Evolutionary conservation across 129 eudicot genomes (phyloP), one percentile per base, ranked within the genome.

Genomic region (Scalesia atractyloides): DNA sequence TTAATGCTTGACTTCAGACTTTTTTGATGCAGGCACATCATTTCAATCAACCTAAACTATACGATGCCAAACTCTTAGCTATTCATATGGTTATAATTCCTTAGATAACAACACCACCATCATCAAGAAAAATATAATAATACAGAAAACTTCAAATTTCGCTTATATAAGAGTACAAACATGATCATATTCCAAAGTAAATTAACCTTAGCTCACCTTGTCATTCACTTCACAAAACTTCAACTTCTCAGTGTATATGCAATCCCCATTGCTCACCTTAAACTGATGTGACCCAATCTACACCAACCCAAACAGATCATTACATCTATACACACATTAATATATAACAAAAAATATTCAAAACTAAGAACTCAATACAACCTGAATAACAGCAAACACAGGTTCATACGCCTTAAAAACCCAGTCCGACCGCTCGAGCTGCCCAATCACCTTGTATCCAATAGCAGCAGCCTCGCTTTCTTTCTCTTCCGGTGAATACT

Each of bases 261-360:
- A 78, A 82, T 95, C 99, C 75, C 96, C 91, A 82, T 95, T 95
- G 97, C 99, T 95, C 74, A 95, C 99, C 86, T 95, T 95, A 81
- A 95, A 95, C 77, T 95, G 99, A 66, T 95, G 99, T 11, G 99
- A 79, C 18, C 99, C 99, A 81, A 94, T 84, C 98, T 93, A 76
- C 79, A 79, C 12, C 20, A 70, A 49, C 24, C 66, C 57, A 37
- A 74, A 17, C 24, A 59, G 13, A 20, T 26, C 37, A 73, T 47
- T 22, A 80, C 43, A 37, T 4, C 36, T 20, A 22, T 22, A 57
- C 0, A 57, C 16, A 24, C 44, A 39, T 5, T 5, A 39, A 5
- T 9, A 39, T 5, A 39, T 39, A 39, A 39, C 6, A 9, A 58
- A 9, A 58, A 24, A 1, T 5, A 59, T 0, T 5, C 37, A 22